These are phyloP conservation scores for Apophysomyces variabilis DNA, from an alignment of 371 early-diverging fungal genomes.

Conservation along the genomic window DNA sequence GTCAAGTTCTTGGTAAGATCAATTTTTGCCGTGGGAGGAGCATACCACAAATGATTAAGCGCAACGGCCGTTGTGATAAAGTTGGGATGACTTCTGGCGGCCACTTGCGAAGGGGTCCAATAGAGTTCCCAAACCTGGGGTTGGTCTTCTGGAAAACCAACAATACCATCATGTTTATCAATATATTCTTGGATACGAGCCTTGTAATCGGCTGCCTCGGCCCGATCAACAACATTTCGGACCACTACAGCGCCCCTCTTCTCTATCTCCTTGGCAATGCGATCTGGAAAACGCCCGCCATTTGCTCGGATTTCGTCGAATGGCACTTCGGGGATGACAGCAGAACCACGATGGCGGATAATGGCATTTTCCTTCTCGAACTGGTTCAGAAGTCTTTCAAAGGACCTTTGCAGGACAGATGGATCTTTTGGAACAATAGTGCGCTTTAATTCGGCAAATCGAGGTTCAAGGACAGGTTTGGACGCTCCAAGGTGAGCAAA, in stretches of 20 bases:
- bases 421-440: constrained; percentile 32
- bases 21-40: constrained; percentile 23
- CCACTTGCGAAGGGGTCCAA: constrained; percentile 38
- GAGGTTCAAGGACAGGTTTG: constrained; percentile 28
- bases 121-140: constrained; percentile 50
- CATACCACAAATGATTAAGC: constrained; percentile 43
- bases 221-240: constrained; percentile 32
- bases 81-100: constrained; percentile 36
- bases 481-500: constrained; percentile 42
- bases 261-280: constrained; percentile 25
- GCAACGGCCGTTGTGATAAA: constrained; percentile 34
- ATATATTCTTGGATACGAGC: constrained; percentile 35
- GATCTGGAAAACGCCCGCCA: constrained; percentile 36
- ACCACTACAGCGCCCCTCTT: constrained; percentile 43
- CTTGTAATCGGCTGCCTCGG: constrained; percentile 39
- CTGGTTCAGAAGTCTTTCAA: constrained; percentile 25
- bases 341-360: constrained; percentile 35
- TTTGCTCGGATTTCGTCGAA: constrained; percentile 35
- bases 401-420: constrained; percentile 27
- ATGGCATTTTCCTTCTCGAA: constrained; percentile 34
- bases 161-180: constrained; percentile 24
- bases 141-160: constrained; percentile 38
- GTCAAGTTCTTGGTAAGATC: constrained; percentile 40
- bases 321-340: constrained; percentile 33
- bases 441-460: constrained; percentile 30